Conservation (phyloP, 768 basidiomycete genomes). For the Kwoniella europaea region DNA sequence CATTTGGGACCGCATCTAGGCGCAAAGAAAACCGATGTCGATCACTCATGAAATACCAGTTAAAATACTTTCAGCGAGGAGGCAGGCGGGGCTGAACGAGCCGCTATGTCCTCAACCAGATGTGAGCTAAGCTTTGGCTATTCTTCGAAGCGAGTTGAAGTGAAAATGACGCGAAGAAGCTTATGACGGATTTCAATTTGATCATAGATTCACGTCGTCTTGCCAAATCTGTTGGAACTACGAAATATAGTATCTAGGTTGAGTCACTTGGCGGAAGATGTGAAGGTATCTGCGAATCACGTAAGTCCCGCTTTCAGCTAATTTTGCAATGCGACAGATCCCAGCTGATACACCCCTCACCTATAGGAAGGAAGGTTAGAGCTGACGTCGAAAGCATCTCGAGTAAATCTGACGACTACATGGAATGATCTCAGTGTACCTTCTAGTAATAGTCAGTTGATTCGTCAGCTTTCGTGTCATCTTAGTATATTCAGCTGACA, state of each 20-base stretch:
- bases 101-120: conserved; percentile 57
- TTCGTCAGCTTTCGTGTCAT: not conserved
- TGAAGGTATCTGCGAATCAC: conserved; percentile 51
- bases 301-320: conserved; percentile 31
- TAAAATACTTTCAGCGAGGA: conserved; percentile 42
- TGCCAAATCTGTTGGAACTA: conserved; percentile 50
- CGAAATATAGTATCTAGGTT: conserved; percentile 50
- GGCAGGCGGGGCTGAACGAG: conserved; percentile 52
- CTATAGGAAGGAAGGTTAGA: conserved; percentile 51
- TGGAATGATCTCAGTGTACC: conserved; percentile 52
- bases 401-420: conserved; percentile 46
- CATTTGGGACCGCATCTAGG: too few species aligned
- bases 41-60: conserved; percentile 56
- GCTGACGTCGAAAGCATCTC: conserved; percentile 35
- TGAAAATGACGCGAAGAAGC: too few species aligned
- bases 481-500: conserved; percentile 9
- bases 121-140: conserved; percentile 35
- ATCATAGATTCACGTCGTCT: conserved; percentile 49
- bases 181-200: too few species aligned
- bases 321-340: too few species aligned
- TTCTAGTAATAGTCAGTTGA: conserved; percentile 35
- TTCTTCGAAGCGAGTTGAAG: too few species aligned
- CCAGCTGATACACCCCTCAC: not conserved
- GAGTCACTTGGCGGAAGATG: conserved; percentile 48
- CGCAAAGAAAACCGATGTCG: conserved; percentile 26